Evolutionary conservation across 2,329 filamentous ascomycete genomes (phyloP), one percentile per base, ranked within the genome.

Genomic region (Pleomassaria siparia): DNA sequence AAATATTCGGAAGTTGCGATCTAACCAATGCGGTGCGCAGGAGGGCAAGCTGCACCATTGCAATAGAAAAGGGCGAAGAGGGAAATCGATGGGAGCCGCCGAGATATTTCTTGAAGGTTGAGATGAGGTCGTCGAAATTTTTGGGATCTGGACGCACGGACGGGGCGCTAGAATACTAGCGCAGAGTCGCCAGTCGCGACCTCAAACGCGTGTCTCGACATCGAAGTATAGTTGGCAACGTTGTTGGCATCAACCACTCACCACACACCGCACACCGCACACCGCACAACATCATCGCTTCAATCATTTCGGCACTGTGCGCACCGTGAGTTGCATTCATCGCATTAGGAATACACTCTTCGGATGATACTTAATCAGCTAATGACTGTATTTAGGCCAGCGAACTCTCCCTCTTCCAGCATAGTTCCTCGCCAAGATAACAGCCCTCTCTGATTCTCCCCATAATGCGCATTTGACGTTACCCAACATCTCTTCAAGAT

Each of bases 1-100:
- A 51, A 49, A 37, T 54, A 9, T n/a, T 41, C 4, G 44, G 26
- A 41, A 32, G 45, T 16, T 55, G 58, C 8, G 48, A 52, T 13
- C 54, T 55, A 24, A 57, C 47, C 24, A 62, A 50, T 47, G 46
- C 46, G 20, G 56, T 46, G 46, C 60, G 39, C 32, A 54, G 36
- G 21, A 54, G 20, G 29, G 53, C 46, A 6, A 54, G 43, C 36
- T 58, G 51, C 40, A 60, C 44, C 63, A 66, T 66, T 33, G 54
- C 52, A 11, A n/a, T 16, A n/a, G 9, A 24, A 24, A 25, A 16
- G 25, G 3, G 29, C 20, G 5, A 10, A 24, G 24, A n/a, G 13
- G 4, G 40, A 2, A 21, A 33, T 29, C 21, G 40, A 33, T 13
- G 30, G 22, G 26, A 25, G 39, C 26, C 40, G 32, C 33, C 2